phyloP scores from a whole-genome alignment of 2,329 filamentous ascomycete species.

The Allantophomopsis cytisporea region DNA sequence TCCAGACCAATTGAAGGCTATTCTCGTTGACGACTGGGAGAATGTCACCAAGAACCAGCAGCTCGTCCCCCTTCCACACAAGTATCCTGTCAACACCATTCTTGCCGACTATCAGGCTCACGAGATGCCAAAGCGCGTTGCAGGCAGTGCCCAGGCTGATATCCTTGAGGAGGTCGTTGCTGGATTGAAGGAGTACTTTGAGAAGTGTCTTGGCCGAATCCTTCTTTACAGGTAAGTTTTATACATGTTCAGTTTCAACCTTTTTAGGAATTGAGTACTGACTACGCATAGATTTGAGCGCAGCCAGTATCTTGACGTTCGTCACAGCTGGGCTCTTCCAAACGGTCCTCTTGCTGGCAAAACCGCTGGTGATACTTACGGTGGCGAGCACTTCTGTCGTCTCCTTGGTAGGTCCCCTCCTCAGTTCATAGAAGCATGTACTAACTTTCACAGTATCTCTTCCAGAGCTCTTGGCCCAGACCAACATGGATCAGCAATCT shows the following conservation, averaged over 20 bases:
- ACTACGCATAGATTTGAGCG: constrained; percentile 60
- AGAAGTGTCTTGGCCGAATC: constrained; percentile 76
- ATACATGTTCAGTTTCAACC: background rate
- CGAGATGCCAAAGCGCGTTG: constrained; percentile 51
- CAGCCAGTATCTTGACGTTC: constrained; percentile 69
- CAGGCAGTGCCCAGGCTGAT: constrained; percentile 60
- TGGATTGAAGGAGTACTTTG: constrained; percentile 87
- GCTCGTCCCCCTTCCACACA: constrained; percentile 72
- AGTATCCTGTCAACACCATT: constrained; percentile 61
- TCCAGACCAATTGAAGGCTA: constrained; percentile 79
- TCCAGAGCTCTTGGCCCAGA: constrained; percentile 89
- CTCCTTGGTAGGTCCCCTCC: constrained; percentile 59
- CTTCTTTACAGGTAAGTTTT: constrained; percentile 59
- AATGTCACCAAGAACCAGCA: constrained; percentile 93
- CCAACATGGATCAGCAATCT: constrained; percentile 92
- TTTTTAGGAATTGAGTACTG: constrained; percentile 4
- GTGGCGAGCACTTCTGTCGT: constrained; percentile 80
- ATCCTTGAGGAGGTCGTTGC: constrained; percentile 81
- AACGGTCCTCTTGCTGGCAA: constrained; percentile 56
- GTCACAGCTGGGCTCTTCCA: constrained; percentile 51
- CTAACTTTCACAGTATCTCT: constrained; percentile 52
- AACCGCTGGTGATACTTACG: constrained; percentile 69
- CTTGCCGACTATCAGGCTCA: constrained; percentile 67
- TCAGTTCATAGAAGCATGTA: background rate
- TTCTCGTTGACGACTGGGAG: constrained; percentile 97